Evolutionary conservation across 2,329 filamentous ascomycete genomes (phyloP).

Genomic region (Cercospora zeae-maydis): DNA sequence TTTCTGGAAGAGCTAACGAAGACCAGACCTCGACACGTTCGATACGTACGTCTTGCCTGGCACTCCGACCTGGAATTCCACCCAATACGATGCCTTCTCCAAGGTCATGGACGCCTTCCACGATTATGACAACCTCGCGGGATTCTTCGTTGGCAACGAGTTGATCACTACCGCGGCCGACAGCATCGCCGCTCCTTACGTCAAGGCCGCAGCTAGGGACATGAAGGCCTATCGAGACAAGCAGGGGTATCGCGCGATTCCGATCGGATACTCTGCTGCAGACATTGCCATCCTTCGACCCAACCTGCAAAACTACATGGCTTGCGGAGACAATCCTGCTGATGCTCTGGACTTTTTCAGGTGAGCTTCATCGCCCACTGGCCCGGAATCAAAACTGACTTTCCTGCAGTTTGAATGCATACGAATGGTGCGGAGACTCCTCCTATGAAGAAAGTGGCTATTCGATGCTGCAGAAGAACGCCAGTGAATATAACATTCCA

Average conservation of each 20-base stretch:
- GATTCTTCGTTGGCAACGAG: conserved; percentile 86
- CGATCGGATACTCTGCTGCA: conserved; percentile 81
- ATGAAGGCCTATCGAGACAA: conserved; percentile 75
- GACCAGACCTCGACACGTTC: conserved; percentile 69
- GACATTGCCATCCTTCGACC: conserved; percentile 70
- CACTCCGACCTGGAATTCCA: conserved; percentile 66
- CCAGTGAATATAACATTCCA: conserved; percentile 70
- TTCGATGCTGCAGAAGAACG: conserved; percentile 61
- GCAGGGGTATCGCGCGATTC: conserved; percentile 75
- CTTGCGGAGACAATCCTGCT: conserved; percentile 66
- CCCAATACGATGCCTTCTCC: conserved; percentile 65
- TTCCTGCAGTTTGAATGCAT: conserved; percentile 62
- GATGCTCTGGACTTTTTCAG: conserved; percentile 77
- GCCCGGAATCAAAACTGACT: not conserved
- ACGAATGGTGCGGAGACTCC: conserved; percentile 29
- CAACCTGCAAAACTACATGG: conserved; percentile 69
- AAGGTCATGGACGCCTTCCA: conserved; percentile 75
- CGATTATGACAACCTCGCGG: conserved; percentile 73
- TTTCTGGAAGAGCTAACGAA: too few relatives aligned
- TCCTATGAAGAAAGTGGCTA: conserved; percentile 61
- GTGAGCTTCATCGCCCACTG: not conserved
- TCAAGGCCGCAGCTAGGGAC: conserved; percentile 64
- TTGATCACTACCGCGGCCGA: conserved; percentile 61
- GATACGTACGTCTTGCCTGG: conserved; percentile 56
- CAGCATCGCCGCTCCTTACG: conserved; percentile 71